Conservation (phyloP, 139 green algal species). For the Deuterostichococcus epilithicus region DNA sequence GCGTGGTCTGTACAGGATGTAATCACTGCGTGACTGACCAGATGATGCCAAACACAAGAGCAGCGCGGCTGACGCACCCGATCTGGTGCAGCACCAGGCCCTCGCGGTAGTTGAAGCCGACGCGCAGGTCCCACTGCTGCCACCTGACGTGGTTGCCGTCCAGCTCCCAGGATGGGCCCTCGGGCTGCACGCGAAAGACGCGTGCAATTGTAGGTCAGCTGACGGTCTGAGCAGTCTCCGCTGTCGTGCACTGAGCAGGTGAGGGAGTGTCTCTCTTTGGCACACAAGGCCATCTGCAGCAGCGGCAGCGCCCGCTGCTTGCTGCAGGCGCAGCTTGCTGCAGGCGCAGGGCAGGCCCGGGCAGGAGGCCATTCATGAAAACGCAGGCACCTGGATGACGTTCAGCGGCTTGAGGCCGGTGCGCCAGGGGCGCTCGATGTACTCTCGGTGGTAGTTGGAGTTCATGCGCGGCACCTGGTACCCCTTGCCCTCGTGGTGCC, state of each 20-base stretch:
- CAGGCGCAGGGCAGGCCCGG: too few relatives aligned
- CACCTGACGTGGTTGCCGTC: conserved; percentile 67
- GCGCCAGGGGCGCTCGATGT: conserved; percentile 34
- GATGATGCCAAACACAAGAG: too few relatives aligned
- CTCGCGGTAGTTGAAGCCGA: conserved; percentile 89
- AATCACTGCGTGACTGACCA: too few relatives aligned
- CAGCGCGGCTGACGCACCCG: background rate
- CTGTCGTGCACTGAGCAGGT: background rate
- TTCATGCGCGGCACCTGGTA: conserved; percentile 23
- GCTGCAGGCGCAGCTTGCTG: too few relatives aligned
- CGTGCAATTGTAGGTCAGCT: too few relatives aligned
- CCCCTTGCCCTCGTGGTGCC: background rate
- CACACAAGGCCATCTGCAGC: conserved; percentile 25
- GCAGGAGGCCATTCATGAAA: too few relatives aligned
- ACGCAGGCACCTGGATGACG: conserved; percentile 30
- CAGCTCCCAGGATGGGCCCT: conserved; percentile 73
- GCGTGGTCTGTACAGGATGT: too few relatives aligned
- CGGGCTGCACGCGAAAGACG: conserved; percentile 33
- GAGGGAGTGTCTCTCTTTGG: background rate
- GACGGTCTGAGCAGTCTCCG: background rate
- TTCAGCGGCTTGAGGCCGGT: conserved; percentile 71
- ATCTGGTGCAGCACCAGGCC: conserved; percentile 83
- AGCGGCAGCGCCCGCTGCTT: too few relatives aligned
- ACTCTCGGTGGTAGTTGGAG: conserved; percentile 64
- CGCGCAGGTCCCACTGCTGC: conserved; percentile 80